Evolutionary conservation across 2,329 filamentous ascomycete genomes (phyloP).

Genomic region (Aspergillus sp.): DNA sequence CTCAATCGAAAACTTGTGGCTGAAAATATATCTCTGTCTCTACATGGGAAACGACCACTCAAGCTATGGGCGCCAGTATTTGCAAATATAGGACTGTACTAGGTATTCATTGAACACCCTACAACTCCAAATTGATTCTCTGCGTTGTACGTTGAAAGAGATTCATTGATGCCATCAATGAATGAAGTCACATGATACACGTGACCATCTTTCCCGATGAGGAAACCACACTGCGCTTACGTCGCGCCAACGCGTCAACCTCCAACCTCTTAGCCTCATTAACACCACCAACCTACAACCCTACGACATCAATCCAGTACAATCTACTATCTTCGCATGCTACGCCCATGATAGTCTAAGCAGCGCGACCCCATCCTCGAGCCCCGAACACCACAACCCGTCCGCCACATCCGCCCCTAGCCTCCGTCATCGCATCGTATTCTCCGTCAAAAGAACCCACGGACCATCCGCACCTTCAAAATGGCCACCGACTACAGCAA

Average conservation of each 20-base stretch:
- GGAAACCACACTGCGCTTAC: background rate
- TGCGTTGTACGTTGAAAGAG: no score
- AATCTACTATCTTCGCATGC: background rate
- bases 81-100: no score
- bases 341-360: background rate
- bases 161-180: background rate
- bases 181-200: background rate
- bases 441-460: slow-evolving; percentile 1
- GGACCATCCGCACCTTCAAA: slow-evolving; percentile 7
- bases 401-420: background rate
- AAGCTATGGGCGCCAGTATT: no score
- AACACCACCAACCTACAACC: background rate
- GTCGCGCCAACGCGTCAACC: background rate
- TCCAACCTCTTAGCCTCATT: background rate
- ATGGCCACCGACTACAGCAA: slow-evolving; percentile 48
- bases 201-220: background rate
- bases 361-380: background rate
- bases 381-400: background rate
- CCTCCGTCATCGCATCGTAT: slow-evolving; percentile 1
- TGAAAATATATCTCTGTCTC: no score
- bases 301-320: background rate
- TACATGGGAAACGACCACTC: no score
- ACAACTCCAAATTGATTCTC: no score
- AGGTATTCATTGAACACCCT: no score
- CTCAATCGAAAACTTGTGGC: no score